Evolutionary conservation across 805 yeast genomes (phyloP), one percentile per base, ranked within the genome.

Genomic region (Barnettozyma wickerhamii): DNA sequence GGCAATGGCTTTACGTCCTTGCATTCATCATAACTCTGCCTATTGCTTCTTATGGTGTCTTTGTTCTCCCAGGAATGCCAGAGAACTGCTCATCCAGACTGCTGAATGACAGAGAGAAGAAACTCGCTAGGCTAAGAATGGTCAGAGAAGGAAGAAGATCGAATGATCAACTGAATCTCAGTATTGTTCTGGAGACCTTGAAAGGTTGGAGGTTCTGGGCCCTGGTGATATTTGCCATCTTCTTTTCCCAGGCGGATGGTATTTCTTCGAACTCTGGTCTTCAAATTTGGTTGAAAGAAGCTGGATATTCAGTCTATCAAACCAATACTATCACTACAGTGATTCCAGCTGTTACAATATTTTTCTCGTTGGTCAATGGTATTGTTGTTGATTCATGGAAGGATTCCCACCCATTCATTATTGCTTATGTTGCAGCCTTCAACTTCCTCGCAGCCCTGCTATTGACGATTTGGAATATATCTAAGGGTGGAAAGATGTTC

Each of bases 61-160:
- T 72, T 51, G 49, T 67, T 46, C 58, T 79, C 47, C 88, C 88
- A 7, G 89, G 87, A 36, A 79, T 84, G 18, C 87, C 88, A 18
- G 37, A 68, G 37, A 64, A 70, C 35, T 70, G 78, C 50, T 72
- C 74, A 40, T 71, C 78, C 4, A 57, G 69, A n/a, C 72, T 69
- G 48, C 57, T 79, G 20, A 68, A 75, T 1, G 77, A 75, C 43
- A 77, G 73, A 23, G 84, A 79, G 46, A 71, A 74, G 34, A 63
- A 68, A 47, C 56, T 77, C 27, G 75, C 80, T 5, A 65, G 81
- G 45, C 56, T 56, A 31, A 60, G 78, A 49, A 56, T 72, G 47
- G 33, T 43, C 20, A 39, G 41, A 37, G 47, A 43, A 20, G 47
- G 47, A 4, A 40, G 47, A 10, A 67, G 28, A 3, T 44, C 62